Percentiles rank a stretch among this genome's conserved stretches.
Evolutionary conservation across 2,329 filamentous ascomycete species (phyloP).

Genomic region (Raffaelea ambrosiae): DNA sequence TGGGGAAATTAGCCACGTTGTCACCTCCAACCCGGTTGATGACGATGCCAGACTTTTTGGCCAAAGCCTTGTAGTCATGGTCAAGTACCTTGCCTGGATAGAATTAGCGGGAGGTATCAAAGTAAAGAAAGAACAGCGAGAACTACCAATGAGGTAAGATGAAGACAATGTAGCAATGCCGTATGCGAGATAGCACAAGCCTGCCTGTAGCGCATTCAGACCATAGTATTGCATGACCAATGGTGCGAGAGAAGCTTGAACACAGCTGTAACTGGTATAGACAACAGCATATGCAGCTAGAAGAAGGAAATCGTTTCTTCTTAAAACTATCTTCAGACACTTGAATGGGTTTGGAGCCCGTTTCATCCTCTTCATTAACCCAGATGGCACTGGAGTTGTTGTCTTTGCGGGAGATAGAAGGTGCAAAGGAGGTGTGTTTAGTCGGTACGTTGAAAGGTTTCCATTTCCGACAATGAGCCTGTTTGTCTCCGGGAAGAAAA

Average conservation of each 20-base stretch:
- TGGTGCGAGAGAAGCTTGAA: neutral
- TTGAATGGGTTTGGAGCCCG: neutral
- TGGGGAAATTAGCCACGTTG: constrained; percentile 6
- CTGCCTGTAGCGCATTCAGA: neutral
- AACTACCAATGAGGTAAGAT: neutral
- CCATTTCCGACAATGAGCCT: constrained; percentile 24
- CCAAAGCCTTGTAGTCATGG: neutral
- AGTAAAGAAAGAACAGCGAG: no score
- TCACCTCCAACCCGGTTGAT: neutral
- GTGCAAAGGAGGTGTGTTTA: neutral
- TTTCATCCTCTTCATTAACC: no score
- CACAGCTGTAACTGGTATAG: neutral
- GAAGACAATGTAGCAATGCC: neutral
- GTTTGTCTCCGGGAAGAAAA: constrained; percentile 23
- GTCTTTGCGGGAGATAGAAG: neutral
- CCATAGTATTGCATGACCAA: neutral
- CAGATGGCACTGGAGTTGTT: neutral
- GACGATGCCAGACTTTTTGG: neutral
- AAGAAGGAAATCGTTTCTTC: neutral
- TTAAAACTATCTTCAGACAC: neutral
- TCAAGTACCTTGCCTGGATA: neutral
- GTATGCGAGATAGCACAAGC: constrained; percentile 1
- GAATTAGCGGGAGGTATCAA: neutral
- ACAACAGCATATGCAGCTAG: neutral
- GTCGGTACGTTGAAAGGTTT: neutral